Evolutionary conservation across 2,329 filamentous ascomycete species (phyloP).

Genomic region (Diaporthe sp.): DNA sequence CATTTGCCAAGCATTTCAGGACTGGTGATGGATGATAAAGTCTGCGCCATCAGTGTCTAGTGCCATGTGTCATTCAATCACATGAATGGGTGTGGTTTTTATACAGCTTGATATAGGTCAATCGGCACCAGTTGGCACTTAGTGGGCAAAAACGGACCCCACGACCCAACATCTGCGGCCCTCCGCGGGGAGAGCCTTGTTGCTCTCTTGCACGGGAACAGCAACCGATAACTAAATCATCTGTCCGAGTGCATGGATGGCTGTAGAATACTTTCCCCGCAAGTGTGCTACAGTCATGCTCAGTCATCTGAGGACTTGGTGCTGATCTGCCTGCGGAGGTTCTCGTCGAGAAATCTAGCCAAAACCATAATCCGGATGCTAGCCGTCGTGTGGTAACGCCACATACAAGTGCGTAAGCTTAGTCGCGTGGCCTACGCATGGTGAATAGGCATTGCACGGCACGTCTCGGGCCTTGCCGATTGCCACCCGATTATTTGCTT

Average conservation of each 20-base stretch:
- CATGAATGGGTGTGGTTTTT: neutral
- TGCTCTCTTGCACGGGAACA: neutral
- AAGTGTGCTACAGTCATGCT: neutral
- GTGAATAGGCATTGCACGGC: neutral
- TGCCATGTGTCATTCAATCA: constrained; percentile 1
- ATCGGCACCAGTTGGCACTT: neutral
- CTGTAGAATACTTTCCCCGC: neutral
- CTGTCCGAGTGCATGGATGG: neutral
- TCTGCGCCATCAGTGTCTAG: neutral
- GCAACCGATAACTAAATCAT: neutral
- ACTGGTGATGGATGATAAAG: neutral
- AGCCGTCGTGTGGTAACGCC: neutral
- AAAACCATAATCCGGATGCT: neutral
- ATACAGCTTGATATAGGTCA: constrained; percentile 10
- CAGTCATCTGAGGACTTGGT: neutral
- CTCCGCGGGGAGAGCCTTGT: neutral
- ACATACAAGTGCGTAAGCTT: neutral
- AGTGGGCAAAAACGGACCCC: neutral
- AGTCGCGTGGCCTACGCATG: neutral
- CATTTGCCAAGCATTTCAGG: constrained; percentile 13
- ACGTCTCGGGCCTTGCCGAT: constrained; percentile 2
- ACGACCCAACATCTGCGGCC: neutral
- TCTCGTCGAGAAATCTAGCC: neutral
- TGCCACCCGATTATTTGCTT: neutral
- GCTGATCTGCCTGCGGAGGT: neutral